These are phyloP conservation scores for Podospora pseudoanserina DNA, from an alignment of 495 filamentous ascomycete species.

Conservation along the genomic window DNA sequence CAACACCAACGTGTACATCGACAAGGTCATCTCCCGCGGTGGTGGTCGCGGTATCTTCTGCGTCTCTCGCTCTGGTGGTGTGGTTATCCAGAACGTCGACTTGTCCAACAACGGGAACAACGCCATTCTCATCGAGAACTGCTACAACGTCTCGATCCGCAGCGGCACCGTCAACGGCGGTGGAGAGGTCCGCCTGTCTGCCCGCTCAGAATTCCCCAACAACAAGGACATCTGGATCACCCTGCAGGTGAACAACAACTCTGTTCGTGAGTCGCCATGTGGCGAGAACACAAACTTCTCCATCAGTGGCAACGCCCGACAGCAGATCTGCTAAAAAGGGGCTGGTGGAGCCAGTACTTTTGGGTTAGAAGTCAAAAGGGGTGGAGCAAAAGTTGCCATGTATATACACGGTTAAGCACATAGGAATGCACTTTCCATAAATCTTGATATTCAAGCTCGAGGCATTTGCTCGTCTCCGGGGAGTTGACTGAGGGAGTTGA, in stretches of 20 bases:
- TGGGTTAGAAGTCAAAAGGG: background rate
- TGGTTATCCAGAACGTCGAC: constrained; percentile 36
- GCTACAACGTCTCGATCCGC: constrained; percentile 42
- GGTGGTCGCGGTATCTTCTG: constrained; percentile 48
- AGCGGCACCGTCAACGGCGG: constrained; percentile 44
- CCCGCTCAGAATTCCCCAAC: constrained; percentile 43
- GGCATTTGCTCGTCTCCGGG: background rate
- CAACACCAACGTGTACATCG: constrained; percentile 41
- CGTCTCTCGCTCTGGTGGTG: constrained; percentile 45
- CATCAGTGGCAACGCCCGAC: constrained; percentile 28
- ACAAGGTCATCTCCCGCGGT: constrained; percentile 44
- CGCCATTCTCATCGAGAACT: constrained; percentile 48
- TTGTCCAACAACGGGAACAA: constrained; percentile 46
- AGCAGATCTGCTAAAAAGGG: background rate
- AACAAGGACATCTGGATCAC: constrained; percentile 40
- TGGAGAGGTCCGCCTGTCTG: constrained; percentile 43
- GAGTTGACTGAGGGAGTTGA: background rate
- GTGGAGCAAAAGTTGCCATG: background rate
- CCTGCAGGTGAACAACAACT: constrained; percentile 37
- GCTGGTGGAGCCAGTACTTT: background rate
- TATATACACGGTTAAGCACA: background rate
- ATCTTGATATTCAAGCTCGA: background rate
- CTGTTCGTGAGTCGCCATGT: constrained; percentile 44
- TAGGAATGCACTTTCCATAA: background rate
- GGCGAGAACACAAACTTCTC: constrained; percentile 43